Base-by-base conservation (phyloP, 108 stramenopile genomes). In the Nitzschia sp. region DNA sequence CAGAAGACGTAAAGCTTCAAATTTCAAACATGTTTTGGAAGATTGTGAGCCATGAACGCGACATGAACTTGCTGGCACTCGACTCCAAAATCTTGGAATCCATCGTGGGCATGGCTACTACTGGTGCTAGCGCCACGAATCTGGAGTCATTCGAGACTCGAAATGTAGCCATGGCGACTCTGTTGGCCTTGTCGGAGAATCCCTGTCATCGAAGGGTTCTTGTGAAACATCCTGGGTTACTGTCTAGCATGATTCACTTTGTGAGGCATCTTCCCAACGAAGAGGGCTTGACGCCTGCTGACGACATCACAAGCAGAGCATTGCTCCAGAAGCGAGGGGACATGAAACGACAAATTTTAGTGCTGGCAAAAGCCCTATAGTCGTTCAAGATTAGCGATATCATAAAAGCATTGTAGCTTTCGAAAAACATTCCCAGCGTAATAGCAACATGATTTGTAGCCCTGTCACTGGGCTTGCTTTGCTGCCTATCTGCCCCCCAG, bases 231-330 rank as follows among this genome's bases (percentile, higher is more conserved):
- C 59, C 63, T 15, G 76, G 76, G 34, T 26, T 77, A 0, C 29
- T 77, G 31, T 64, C 76, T 2, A 70, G 59, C 1, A 36, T 77
- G 46, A 77, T 77, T 46, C 76, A 68, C 17, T 77, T 55, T 42
- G 59, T 59, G 18, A 49, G 46, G 1, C 70, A 55, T 15, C n/a
- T 31, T 13, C 42, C 57, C 57, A 35, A 33, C 26, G 23, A 38
- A 21, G 57, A 33, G 6, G 48, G 4, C 6, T 34, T 42, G 27
- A 19, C 49, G 21, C 21, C 49, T 17, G 18, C 13, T 69, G n/a
- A n/a, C 6, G 23, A 29, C 35, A 29, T 45, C 19, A 55, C 29
- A 42, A 69, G 57, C 15, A 57, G 27, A 11, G 17, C 36, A 59
- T 58, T 57, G 27, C 55, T 26, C 13, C 54, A 54, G 66, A 23